These are phyloP conservation scores for Salicornia ramosissima DNA, from an alignment of 148 eudicot species.

Conservation along the genomic window DNA sequence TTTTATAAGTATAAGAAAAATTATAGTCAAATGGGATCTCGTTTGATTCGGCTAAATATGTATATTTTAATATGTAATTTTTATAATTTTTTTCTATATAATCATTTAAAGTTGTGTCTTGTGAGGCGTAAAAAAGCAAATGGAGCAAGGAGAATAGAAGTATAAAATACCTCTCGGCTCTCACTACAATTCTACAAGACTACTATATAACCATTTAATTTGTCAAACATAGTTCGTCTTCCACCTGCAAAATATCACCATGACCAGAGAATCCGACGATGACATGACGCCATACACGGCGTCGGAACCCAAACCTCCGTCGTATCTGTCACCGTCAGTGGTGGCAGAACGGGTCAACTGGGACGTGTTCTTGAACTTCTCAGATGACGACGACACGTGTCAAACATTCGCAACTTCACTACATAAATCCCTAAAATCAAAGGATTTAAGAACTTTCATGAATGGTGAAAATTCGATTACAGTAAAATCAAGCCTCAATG, in stretches of 20 bases:
- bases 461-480: constrained; percentile 36
- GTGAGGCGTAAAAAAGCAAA: too few relatives aligned
- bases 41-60: too few relatives aligned
- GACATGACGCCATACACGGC: neutral
- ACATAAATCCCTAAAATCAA: constrained; percentile 5
- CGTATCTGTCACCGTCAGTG: constrained; percentile 29
- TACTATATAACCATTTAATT: too few relatives aligned
- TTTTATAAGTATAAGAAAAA: too few relatives aligned
- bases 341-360: constrained; percentile 27
- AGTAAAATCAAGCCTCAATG: constrained; percentile 29
- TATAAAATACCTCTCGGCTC: too few relatives aligned
- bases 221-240: too few relatives aligned
- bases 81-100: too few relatives aligned
- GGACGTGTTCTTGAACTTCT: constrained; percentile 48
- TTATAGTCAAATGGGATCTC: too few relatives aligned
- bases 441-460: constrained; percentile 34
- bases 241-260: neutral
- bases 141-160: too few relatives aligned
- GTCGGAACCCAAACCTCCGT: neutral
- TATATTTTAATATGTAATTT: too few relatives aligned
- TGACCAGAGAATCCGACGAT: neutral
- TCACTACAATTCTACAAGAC: too few relatives aligned
- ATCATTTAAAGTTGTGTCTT: too few relatives aligned
- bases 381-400: constrained; percentile 42
- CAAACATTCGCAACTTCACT: constrained; percentile 23